Base-by-base conservation (phyloP, 495 filamentous ascomycete genomes). In the Xylaria curta region DNA sequence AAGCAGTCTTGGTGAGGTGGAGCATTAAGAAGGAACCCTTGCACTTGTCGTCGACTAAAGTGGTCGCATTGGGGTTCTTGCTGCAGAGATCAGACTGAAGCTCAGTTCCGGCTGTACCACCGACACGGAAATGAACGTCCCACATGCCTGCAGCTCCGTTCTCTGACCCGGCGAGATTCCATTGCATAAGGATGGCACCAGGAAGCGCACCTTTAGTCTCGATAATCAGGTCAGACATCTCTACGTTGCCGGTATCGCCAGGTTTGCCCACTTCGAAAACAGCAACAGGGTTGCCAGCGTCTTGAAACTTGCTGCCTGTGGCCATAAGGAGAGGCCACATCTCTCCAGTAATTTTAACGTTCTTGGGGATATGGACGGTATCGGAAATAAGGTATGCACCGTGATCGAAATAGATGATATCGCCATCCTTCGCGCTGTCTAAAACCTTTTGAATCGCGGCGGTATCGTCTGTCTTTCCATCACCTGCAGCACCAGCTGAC, bases 311-410 rank as follows among this genome's bases (percentile, higher is more conserved):
- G 65, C 76, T 76, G 58, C 94, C 93, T 38, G 90, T 87, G 9
- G 93, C 94, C 88, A 98, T 92, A 70, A 98, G 93, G 49, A 97
- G 81, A 24, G 95, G 90, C 91, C 92, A 96, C 75, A 94, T 89
- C 79, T 98, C 95, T 76, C 95, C 95, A n/a, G 91, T 91, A 77
- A 98, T 95, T 54, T 84, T 85, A 79, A 93, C 89, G 79, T 92
- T 87, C 78, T 88, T 89, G 59, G 95, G 95, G 4, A 98, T 86
- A 78, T 91, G 90, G 80, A 99, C 82, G 2, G 95, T 98, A 66
- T 90, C 87, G 58, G 92, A 92, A 76, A 99, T 85, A 24, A 97
- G 81, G 81, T 97, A 99, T 33, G 91, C 90, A 61, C 95, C 95
- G 76, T 97, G 92, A 80, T 97, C 93, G 78, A 99, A 97, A 86